Conservation (phyloP, 2,329 filamentous ascomycete species). For the Conoideocrella luteorostrata region DNA sequence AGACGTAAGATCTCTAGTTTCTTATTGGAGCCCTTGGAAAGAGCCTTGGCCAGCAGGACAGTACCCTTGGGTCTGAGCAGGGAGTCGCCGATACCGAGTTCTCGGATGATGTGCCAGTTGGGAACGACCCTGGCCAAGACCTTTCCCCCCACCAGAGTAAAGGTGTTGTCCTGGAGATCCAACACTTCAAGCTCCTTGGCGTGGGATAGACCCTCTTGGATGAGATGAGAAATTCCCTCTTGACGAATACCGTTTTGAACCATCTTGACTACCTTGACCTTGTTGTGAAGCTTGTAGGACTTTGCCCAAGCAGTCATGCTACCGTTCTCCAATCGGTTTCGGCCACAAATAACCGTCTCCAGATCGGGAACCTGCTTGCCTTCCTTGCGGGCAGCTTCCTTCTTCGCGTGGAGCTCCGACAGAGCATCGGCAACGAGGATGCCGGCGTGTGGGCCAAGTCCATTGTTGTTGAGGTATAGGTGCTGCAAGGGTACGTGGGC, state of each 20-base stretch:
- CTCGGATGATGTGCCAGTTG: slow-evolving; percentile 68
- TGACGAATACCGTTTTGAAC: slow-evolving; percentile 96
- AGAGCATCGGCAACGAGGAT: slow-evolving; percentile 85
- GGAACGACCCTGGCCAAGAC: slow-evolving; percentile 70
- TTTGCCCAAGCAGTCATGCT: slow-evolving; percentile 95
- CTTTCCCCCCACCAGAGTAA: slow-evolving; percentile 72
- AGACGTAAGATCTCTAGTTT: slow-evolving; percentile 76
- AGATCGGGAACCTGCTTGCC: slow-evolving; percentile 72
- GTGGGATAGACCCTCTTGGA: slow-evolving; percentile 71
- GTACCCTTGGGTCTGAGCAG: slow-evolving; percentile 74
- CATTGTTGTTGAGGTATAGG: slow-evolving; percentile 97
- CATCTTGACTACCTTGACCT: slow-evolving; percentile 87
- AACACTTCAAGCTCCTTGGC: slow-evolving; percentile 65
- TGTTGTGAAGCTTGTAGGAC: slow-evolving; percentile 74
- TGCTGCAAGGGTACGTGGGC: slow-evolving; percentile 86
- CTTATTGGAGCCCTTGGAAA: slow-evolving; percentile 68
- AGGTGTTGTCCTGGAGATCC: slow-evolving; percentile 97
- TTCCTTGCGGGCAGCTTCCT: slow-evolving; percentile 66
- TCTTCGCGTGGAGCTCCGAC: slow-evolving; percentile 73
- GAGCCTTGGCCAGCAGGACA: slow-evolving; percentile 63
- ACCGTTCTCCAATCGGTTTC: slow-evolving; percentile 91
- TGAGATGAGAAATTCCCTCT: slow-evolving; percentile 78
- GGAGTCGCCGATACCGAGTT: slow-evolving; percentile 86
- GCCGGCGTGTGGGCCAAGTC: slow-evolving; percentile 85
- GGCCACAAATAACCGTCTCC: slow-evolving; percentile 95